phyloP scores from a whole-genome alignment of 129 eudicot species.

The Gnaphalium uliginosum region DNA sequence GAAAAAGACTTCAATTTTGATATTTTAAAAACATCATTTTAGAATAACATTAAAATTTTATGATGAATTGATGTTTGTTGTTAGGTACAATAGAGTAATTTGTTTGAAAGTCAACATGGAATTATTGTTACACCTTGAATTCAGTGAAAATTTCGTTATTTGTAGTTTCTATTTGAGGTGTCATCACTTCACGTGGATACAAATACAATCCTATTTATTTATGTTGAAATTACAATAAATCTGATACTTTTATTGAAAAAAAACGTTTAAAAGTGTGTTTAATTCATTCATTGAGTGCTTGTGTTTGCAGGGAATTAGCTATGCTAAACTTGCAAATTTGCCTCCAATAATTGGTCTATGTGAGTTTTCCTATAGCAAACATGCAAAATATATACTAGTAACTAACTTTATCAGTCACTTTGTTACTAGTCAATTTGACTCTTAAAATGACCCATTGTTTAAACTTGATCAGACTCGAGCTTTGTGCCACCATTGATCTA shows the following conservation, averaged over 20 bases:
- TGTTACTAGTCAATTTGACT: background rate
- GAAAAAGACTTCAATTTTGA: too few species aligned
- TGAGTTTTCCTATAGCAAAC: conserved; percentile 37
- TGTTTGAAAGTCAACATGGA: background rate
- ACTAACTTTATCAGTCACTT: background rate
- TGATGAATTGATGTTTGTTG: too few species aligned
- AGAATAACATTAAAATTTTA: too few species aligned
- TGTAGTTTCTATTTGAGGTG: background rate
- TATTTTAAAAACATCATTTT: too few species aligned
- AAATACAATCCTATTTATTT: background rate
- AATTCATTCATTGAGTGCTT: background rate
- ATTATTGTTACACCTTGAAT: background rate
- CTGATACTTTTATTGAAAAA: too few species aligned
- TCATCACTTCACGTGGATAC: background rate
- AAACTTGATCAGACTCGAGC: conserved; percentile 68
- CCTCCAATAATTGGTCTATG: conserved; percentile 96
- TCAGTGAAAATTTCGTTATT: background rate
- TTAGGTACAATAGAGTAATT: too few species aligned
- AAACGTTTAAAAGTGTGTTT: background rate
- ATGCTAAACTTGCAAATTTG: conserved; percentile 97
- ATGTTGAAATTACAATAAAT: too few species aligned
- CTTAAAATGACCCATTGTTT: background rate
- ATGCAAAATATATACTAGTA: background rate
- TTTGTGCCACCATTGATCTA: conserved; percentile 97
- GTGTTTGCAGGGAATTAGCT: conserved; percentile 82